Base-by-base conservation (phyloP, 306 rosid species). In the Acacia crassicarpa region DNA sequence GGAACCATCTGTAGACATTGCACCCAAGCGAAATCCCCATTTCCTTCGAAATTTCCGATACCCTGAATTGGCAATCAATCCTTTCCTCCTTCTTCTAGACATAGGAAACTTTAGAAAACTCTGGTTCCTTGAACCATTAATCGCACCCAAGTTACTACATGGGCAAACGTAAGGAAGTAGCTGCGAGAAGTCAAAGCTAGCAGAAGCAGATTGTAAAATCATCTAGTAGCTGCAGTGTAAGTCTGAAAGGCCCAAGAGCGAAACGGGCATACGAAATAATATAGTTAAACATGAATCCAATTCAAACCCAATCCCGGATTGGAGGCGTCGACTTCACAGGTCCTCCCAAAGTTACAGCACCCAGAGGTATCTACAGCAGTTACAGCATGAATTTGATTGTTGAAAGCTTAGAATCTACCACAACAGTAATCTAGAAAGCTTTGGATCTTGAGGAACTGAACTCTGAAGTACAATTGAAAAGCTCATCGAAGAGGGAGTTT, bases 141-240 rank as follows among this genome's bases (percentile, higher is more conserved):
- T 6, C 22, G 63, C 54, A 67, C 23, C 59, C 44, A 77, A 77
- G 17, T 77, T 77, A 43, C 72, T 85, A 80, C 93, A 89, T n/a
- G 93, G 91, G 74, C 94, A 95, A 23, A 67, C 79, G 30, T 83
- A 80, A 45, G 83, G 76, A 23, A 44, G 46, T 40, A 68, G 16
- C 27, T 40, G 89, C 40, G 97, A 86, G 89, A 84, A 83, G 32
- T 80, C 85, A 79, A 90, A 82, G 80, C 56, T 84, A 62, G 88
- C 69, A 23, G 91, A 86, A 33, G 87, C 20, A 30, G 83, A 86
- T 59, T 83, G 98, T 49, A 87, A 77, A 88, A 86, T 88, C 97
- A 95, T 95, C 78, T 84, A 88, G 83, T 32, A 61, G 79, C 30
- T n/a, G 74, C 5, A 43, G 68, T 51, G 11, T n/a, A 45, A 23